phyloP scores from a whole-genome alignment of 2,329 filamentous ascomycete species.

The Beauveria australis region DNA sequence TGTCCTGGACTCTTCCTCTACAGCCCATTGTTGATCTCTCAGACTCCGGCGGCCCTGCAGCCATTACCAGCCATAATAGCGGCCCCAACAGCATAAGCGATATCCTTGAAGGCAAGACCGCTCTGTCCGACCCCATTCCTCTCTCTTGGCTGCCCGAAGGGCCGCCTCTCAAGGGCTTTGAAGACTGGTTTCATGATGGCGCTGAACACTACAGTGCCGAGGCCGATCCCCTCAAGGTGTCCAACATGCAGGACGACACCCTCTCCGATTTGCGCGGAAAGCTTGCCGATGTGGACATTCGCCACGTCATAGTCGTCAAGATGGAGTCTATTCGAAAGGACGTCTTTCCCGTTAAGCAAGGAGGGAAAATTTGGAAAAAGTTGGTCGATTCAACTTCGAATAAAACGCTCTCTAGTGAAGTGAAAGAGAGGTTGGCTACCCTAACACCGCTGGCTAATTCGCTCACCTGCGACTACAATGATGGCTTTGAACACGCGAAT shows the following conservation, averaged over 20 bases:
- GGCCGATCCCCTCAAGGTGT: constrained; percentile 31
- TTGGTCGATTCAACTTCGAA: constrained; percentile 24
- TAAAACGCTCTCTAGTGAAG: constrained; percentile 24
- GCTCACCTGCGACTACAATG: constrained; percentile 28
- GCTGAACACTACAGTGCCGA: constrained; percentile 26
- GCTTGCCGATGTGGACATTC: constrained; percentile 27
- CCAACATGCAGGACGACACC: constrained; percentile 28
- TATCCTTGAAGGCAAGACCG: constrained; percentile 20
- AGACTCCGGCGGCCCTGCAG: constrained; percentile 20
- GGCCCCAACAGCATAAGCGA: constrained; percentile 21
- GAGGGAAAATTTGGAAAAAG: constrained; percentile 29
- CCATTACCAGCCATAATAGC: constrained; percentile 18
- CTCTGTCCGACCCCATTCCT: constrained; percentile 17
- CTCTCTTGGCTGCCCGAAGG: constrained; percentile 22
- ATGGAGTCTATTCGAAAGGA: constrained; percentile 38
- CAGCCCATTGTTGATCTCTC: constrained; percentile 27
- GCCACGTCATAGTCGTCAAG: constrained; percentile 34
- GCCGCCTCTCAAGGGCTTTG: constrained; percentile 11
- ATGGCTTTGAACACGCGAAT: constrained; percentile 18
- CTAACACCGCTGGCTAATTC: constrained; percentile 26
- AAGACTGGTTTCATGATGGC: constrained; percentile 21
- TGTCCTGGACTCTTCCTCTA: constrained; percentile 27
- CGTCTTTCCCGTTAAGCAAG: constrained; percentile 36
- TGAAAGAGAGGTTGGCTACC: constrained; percentile 20
- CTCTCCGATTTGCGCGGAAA: constrained; percentile 19